Conservation (phyloP, 2,329 filamentous ascomycete species). For the Saccharata proteae region DNA sequence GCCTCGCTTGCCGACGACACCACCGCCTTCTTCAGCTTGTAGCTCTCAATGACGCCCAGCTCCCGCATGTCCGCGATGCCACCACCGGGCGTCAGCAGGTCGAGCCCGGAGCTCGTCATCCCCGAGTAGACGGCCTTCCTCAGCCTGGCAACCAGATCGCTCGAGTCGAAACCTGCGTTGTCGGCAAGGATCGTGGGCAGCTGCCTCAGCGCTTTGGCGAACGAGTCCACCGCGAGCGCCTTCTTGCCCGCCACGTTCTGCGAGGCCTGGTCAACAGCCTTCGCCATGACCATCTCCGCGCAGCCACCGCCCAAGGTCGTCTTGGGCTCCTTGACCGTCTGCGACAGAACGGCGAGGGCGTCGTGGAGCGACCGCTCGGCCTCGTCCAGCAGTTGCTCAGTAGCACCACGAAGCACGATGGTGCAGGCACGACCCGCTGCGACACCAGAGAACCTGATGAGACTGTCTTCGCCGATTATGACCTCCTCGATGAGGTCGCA, state of each 20-base stretch:
- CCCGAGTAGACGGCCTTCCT: conserved; percentile 93
- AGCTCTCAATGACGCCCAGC: conserved; percentile 88
- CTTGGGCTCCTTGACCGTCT: conserved; percentile 88
- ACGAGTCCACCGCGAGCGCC: conserved; percentile 82
- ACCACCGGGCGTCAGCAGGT: conserved; percentile 78
- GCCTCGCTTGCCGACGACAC: conserved; percentile 94
- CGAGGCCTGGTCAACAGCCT: conserved; percentile 86
- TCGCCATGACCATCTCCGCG: conserved; percentile 98
- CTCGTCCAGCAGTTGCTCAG: conserved; percentile 93
- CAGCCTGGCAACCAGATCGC: conserved; percentile 81
- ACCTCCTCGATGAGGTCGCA: conserved; percentile 96
- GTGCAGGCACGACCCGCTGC: conserved; percentile 91
- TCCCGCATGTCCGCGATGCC: conserved; percentile 95
- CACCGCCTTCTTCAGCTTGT: conserved; percentile 97
- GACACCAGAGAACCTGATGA: conserved; percentile 96
- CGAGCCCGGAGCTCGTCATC: conserved; percentile 81
- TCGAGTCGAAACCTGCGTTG: conserved; percentile 92
- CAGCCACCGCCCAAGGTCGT: conserved; percentile 92
- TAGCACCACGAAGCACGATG: conserved; percentile 89
- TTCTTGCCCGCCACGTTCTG: conserved; percentile 96
- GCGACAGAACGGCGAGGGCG: conserved; percentile 87
- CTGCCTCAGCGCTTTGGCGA: conserved; percentile 79
- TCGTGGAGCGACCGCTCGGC: conserved; percentile 93
- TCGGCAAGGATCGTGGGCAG: conserved; percentile 93
- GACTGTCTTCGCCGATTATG: conserved; percentile 93